Evolutionary conservation across 352 stramenopile species (phyloP), one percentile per base, ranked within the genome.

Genomic region (Phytopythium chamaehyphon): DNA sequence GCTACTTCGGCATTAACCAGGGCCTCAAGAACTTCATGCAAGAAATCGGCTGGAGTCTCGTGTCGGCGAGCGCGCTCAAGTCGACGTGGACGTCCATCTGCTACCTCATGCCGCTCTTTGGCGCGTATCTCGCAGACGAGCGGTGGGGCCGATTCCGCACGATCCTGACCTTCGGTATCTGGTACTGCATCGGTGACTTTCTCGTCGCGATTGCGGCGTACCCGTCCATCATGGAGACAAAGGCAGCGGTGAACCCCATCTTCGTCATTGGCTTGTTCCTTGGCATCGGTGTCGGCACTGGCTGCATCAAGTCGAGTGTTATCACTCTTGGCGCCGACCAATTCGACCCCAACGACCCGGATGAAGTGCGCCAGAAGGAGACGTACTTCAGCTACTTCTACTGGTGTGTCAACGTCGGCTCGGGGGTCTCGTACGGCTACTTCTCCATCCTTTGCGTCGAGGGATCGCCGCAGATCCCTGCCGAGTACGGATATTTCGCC

Each of bases 361-460:
- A 47, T 10, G 71, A 86, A 55, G 52, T 64, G 9, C 62, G 66
- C 35, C 60, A 81, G 42, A 80, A 87, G 58, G 62, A 76, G 26
- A 81, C 67, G 31, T 93, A 76, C 67, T 92, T 92, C 69, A 82
- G 61, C 51, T 89, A 76, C 57, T 92, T 91, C 56, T 95, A 94
- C 65, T 89, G 71, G 53, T 72, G 61, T 47, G 77, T 91, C 56
- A 93, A 93, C 55, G 57, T 87, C 31, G 80, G 84, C 28, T 66
- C 84, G 1, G 51, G 62, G 19, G 70, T 93, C 46, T 83, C 75
- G 51, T 95, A 90, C 61, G 84, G 69, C 15, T 79, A 90, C 45
- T 63, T 93, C 22, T 80, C 79, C 24, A 80, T 76, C 44, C 56
- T 95, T 24, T 90, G 66, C 33, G 75, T 93, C 40, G 72, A 93